phyloP scores from a whole-genome alignment of 176 grass and related monocot genomes.

The Chrysopogon serrulatus region DNA sequence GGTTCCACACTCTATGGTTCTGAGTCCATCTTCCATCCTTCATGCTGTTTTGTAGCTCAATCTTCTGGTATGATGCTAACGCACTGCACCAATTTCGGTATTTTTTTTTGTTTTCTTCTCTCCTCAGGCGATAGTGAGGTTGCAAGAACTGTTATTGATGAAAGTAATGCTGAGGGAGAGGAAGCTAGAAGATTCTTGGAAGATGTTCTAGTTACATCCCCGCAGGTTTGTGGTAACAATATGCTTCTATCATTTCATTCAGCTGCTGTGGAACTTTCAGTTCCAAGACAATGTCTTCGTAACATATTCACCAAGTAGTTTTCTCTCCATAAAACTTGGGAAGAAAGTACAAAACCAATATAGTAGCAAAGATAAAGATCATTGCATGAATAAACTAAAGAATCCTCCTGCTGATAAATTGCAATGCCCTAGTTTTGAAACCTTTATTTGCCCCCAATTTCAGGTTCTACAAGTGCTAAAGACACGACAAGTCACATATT shows the following conservation, averaged over 20 bases:
- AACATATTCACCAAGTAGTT: background rate
- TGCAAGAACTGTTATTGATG: constrained; percentile 71
- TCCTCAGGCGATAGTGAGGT: constrained; percentile 86
- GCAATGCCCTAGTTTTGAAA: background rate
- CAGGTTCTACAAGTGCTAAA: constrained; percentile 85
- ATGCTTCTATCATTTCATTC: constrained; percentile 3
- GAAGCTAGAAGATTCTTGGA: constrained; percentile 92
- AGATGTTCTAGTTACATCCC: constrained; percentile 77
- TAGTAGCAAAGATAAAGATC: constrained; percentile 6
- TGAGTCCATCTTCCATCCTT: background rate
- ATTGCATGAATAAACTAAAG: background rate
- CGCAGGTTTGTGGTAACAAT: constrained; percentile 62
- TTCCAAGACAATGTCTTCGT: background rate
- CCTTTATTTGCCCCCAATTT: background rate
- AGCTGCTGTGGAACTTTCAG: background rate
- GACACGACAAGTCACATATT: constrained; percentile 96
- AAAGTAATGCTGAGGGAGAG: constrained; percentile 76
- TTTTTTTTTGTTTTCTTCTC: background rate
- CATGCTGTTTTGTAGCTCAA: background rate
- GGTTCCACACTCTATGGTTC: background rate
- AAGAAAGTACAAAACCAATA: background rate
- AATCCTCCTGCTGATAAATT: background rate
- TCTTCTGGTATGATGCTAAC: background rate
- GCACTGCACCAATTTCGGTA: background rate
- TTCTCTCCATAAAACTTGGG: background rate